These are phyloP conservation scores for Thuja plicata DNA, from an alignment of 83 land plant species.

Conservation along the genomic window DNA sequence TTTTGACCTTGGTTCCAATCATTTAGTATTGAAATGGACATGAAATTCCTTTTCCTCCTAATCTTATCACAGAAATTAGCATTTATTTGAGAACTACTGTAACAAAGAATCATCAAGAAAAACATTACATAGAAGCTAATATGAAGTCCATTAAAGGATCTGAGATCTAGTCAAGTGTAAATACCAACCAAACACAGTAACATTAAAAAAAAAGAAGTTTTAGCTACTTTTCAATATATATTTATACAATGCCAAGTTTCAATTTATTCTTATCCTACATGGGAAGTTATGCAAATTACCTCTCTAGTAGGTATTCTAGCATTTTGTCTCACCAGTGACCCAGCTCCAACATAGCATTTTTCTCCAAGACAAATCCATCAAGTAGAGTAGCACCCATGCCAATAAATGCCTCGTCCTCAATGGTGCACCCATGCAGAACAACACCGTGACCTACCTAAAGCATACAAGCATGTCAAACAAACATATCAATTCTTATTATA, in stretches of 20 bases:
- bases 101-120: not conserved
- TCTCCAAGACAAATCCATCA: no score
- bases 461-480: conserved; percentile 4
- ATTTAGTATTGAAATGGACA: not conserved
- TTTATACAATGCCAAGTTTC: not conserved
- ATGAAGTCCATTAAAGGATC: not conserved
- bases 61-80: not conserved
- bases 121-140: no score
- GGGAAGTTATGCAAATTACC: conserved; percentile 16
- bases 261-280: not conserved
- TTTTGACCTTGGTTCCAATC: not conserved
- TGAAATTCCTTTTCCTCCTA: not conserved
- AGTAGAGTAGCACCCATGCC: no score
- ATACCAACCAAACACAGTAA: no score
- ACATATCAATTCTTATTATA: not conserved
- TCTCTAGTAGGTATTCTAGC: conserved; percentile 51
- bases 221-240: no score
- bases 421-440: conserved; percentile 57
- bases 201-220: no score
- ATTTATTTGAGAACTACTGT: not conserved
- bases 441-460: conserved; percentile 48
- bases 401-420: conserved; percentile 59
- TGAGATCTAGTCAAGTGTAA: not conserved
- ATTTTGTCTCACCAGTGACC: no score
- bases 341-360: no score